Conservation (phyloP, 139 green algal genomes). For the Monoraphidium neglectum region DNA sequence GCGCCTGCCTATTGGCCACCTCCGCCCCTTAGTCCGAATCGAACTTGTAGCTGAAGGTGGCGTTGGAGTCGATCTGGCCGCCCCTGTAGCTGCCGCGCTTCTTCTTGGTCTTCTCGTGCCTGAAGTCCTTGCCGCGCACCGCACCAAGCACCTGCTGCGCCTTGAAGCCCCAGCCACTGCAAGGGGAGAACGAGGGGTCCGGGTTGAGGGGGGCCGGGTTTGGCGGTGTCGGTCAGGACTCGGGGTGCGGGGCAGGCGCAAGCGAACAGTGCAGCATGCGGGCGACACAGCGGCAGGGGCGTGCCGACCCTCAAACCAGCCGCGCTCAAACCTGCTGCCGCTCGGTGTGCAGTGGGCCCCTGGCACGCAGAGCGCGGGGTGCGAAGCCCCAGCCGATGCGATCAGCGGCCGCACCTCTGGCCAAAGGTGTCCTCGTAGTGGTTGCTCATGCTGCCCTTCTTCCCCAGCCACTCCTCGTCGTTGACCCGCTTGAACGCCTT, state of each 20-base stretch:
- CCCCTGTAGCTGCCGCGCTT: conserved; percentile 95
- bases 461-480: conserved; percentile 76
- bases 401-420: conserved; percentile 18
- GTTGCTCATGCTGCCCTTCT: conserved; percentile 75
- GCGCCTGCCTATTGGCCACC: no score
- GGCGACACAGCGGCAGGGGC: background rate
- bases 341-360: no score
- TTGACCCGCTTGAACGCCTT: conserved; percentile 86
- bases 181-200: background rate
- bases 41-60: conserved; percentile 92
- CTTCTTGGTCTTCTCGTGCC: conserved; percentile 99
- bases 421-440: conserved; percentile 72
- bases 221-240: background rate
- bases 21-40: conserved; percentile 69
- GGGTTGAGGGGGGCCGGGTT: background rate
- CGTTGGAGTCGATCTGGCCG: conserved; percentile 81
- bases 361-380: background rate
- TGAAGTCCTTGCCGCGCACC: conserved; percentile 87
- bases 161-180: conserved; percentile 89
- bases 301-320: no score
- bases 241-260: background rate
- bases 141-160: conserved; percentile 86
- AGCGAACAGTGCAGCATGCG: background rate
- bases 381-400: background rate
- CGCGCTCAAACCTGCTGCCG: no score